These are phyloP conservation scores for Penicillium griseofulvum DNA, from an alignment of 2,329 filamentous ascomycete species.

Conservation along the genomic window DNA sequence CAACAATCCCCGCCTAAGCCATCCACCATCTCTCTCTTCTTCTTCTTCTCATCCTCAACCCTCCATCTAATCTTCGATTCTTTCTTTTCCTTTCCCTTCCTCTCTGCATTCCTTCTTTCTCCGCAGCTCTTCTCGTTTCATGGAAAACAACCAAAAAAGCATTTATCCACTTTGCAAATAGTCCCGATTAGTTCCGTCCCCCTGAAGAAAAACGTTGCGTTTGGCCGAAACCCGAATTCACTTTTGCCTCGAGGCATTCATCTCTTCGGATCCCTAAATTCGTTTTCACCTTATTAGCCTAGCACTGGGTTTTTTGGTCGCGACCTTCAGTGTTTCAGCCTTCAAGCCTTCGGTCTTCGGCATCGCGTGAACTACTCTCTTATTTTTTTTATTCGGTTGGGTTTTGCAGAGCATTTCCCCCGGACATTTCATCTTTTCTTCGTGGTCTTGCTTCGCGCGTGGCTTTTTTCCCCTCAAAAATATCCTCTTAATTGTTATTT, in stretches of 20 bases:
- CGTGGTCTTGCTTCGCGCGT: constrained; percentile 6
- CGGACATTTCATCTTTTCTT: constrained; percentile 12
- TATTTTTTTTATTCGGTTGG: constrained; percentile 22
- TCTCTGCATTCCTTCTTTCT: constrained; percentile 32
- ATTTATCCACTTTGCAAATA: constrained; percentile 21
- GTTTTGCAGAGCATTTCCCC: constrained; percentile 41
- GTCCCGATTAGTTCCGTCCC: constrained; percentile 22
- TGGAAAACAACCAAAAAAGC: constrained; percentile 24
- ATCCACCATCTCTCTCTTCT: constrained; percentile 17
- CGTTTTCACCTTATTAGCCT: constrained; percentile 1
- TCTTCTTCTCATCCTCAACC: constrained; percentile 16
- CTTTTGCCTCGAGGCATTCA: background rate
- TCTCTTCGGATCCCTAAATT: constrained; percentile 3
- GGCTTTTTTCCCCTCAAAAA: constrained; percentile 5
- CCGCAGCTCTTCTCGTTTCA: constrained; percentile 24
- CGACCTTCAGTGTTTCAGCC: constrained; percentile 18
- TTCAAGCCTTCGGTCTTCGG: constrained; percentile 17
- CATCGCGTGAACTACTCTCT: constrained; percentile 23
- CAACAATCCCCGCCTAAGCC: constrained; percentile 15
- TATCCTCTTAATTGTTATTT: constrained; percentile 20
- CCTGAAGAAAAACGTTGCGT: constrained; percentile 25
- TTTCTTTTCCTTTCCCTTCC: constrained; percentile 25
- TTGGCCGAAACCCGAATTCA: constrained; percentile 20
- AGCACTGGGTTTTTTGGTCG: constrained; percentile 3
- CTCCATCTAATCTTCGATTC: constrained; percentile 28